Conservation (phyloP, 129 eudicot species). For the carrot (Daucus carota) region DH1_v3.0 NC_030386.2:24892501-24893000, state of each 20-base stretch:
- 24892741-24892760: too few species aligned
- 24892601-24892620: constrained; percentile 13
- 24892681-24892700: not conserved
- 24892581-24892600: not conserved
- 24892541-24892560: not conserved
- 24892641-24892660: not conserved
- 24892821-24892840: too few species aligned
- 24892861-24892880: not conserved
- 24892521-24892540: constrained; percentile 57
- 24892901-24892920: not conserved
- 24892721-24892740: too few species aligned
- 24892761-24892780: too few species aligned
- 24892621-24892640: not conserved
- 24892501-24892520: constrained; percentile 94
- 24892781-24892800: too few species aligned
- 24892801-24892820: too few species aligned
- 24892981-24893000: not conserved
- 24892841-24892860: not conserved
- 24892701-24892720: not conserved
- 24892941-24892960: not conserved
- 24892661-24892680: not conserved
- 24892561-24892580: not conserved
- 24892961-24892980: not conserved
- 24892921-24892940: not conserved
- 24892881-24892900: not conserved